Evolutionary conservation across 208 protist genomes (phyloP).

Genomic region (Acanthamoeba lenticulata): DNA sequence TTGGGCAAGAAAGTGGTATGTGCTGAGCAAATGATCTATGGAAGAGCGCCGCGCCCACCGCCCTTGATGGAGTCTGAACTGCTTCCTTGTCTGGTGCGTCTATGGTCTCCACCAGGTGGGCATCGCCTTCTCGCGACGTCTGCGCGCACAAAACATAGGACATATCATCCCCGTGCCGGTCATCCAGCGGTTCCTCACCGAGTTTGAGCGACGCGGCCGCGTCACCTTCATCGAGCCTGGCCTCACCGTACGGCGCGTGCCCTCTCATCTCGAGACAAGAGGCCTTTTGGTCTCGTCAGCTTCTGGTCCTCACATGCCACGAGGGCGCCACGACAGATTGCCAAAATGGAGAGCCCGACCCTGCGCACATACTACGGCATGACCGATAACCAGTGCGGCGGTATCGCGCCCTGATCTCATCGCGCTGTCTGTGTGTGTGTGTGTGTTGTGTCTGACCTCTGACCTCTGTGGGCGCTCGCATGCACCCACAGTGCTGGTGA

Average conservation of each 20-base stretch:
- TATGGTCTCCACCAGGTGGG: not conserved
- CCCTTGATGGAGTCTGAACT: no score
- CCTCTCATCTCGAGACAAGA: no score
- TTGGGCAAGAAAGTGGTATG: slow-evolving; percentile 69
- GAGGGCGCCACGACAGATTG: not conserved
- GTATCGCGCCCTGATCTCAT: not conserved
- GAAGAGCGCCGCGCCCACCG: no score
- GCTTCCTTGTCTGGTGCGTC: no score
- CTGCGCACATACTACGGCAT: slow-evolving; percentile 70
- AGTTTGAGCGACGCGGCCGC: not conserved
- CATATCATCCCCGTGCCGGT: slow-evolving; percentile 76
- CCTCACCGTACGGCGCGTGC: not conserved
- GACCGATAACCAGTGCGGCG: slow-evolving; percentile 36
- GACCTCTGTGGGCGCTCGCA: not conserved
- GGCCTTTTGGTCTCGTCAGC: no score
- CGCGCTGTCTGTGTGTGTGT: not conserved
- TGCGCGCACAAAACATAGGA: slow-evolving; percentile 64
- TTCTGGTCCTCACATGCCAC: not conserved
- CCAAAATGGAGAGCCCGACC: slow-evolving; percentile 63
- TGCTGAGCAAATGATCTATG: no score
- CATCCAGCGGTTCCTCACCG: slow-evolving; percentile 72
- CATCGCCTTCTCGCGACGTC: not conserved
- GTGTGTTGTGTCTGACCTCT: not conserved
- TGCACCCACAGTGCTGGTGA: not conserved
- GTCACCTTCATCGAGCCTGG: slow-evolving; percentile 8